Base-by-base conservation (phyloP, 1,139 yeast genomes). In the Sugiyamaella neomexicana region DNA sequence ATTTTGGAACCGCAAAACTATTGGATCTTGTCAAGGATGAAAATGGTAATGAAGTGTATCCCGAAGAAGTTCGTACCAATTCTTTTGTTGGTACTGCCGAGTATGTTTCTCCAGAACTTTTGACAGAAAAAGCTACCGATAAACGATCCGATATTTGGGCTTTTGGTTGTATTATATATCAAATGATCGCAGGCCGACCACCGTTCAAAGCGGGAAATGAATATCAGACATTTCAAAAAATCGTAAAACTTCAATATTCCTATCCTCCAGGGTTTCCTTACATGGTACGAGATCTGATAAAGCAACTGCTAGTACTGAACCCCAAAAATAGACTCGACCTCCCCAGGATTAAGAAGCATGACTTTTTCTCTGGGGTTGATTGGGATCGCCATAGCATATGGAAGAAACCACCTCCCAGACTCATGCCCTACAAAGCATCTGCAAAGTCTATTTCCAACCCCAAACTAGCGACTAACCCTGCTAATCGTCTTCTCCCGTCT, bases 121-220 rank as follows among this genome's bases (percentile, higher is more conserved):
- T 95, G 58, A 85, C 86, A 59, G 85, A 86, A 62, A 93, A 91
- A 67, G 78, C 80, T 27, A 87, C 95, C 59, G 97, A 97, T 27
- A 87, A 85, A 65, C 83, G 89, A 52, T 83, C 95, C 47, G 99
- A 95, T 70, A 77, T 93, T 9, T 95, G 99, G 99, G 97, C 99
- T 0, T 78, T 89, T 61, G 99, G 97, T 1, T 95, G 99, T 71
- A 87, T 95, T 15, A 70, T 95, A 17, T 95, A 82, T 70, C 99
- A 95, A 70, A 83, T 95, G 80, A 86, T 95, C 62, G 89, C 95
- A 20, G 99, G 99, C 1, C 80, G 80, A 53, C 99, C 99, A 0
- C 99, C 99, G 9, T 95, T 95, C 73, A 93, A 91, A 67, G 99
- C 96, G 0, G 76, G 86, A n/a, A 93, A 95, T 53, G 99, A 95